Conservation (phyloP, 2,329 filamentous ascomycete genomes). For the Penicillium polonicum region DNA sequence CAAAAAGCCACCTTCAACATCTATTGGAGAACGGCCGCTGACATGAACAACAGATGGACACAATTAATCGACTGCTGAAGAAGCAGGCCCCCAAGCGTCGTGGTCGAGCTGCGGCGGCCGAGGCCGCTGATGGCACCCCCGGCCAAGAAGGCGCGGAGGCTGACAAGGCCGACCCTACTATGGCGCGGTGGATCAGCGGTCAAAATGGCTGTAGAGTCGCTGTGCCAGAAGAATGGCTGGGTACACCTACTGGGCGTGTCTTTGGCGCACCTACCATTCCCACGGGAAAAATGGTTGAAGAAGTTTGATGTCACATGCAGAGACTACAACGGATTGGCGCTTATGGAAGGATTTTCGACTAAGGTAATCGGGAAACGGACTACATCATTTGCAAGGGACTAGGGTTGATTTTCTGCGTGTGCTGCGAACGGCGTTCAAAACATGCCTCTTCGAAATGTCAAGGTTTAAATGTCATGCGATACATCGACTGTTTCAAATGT, state of each 20-base stretch:
- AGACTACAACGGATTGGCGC: constrained; percentile 21
- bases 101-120: constrained; percentile 48
- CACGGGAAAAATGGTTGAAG: constrained; percentile 39
- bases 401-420: constrained; percentile 7
- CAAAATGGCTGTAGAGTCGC: constrained; percentile 42
- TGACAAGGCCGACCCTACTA: constrained; percentile 44
- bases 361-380: constrained; percentile 17
- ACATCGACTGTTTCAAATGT: background rate
- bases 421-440: constrained; percentile 11
- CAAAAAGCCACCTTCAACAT: background rate
- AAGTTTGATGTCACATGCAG: constrained; percentile 29
- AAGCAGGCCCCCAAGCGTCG: constrained; percentile 63
- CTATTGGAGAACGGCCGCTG: constrained; percentile 9
- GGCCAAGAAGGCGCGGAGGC: constrained; percentile 39
- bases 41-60: constrained; percentile 56
- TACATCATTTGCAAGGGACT: constrained; percentile 14
- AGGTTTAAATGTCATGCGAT: constrained; percentile 1
- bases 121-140: constrained; percentile 45
- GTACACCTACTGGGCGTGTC: constrained; percentile 41
- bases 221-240: constrained; percentile 51
- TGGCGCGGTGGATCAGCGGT: constrained; percentile 48
- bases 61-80: constrained; percentile 65
- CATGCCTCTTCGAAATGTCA: background rate
- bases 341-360: constrained; percentile 18
- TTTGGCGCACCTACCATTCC: constrained; percentile 33